These are phyloP conservation scores for Juncus effusus DNA, from an alignment of 176 grass and related monocot genomes.

Conservation along the genomic window DNA sequence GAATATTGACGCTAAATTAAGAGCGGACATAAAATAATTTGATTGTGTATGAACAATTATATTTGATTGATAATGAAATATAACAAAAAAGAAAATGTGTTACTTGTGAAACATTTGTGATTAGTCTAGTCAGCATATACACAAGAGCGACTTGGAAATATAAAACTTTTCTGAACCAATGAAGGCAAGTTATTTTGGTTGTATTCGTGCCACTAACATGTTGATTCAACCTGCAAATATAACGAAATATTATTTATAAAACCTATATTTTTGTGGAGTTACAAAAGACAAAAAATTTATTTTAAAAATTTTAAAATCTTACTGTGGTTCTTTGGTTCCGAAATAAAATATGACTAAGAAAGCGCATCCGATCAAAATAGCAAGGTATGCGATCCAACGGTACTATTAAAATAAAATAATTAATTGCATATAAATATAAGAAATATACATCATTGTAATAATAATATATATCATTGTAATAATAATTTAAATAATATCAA, in stretches of 20 bases:
- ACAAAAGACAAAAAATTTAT: neutral
- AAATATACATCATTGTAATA: neutral
- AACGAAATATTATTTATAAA: neutral
- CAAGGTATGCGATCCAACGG: slow-evolving; percentile 87
- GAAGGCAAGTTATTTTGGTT: slow-evolving; percentile 74
- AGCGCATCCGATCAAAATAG: slow-evolving; percentile 82
- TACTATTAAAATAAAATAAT: slow-evolving; percentile 51
- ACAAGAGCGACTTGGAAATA: slow-evolving; percentile 97
- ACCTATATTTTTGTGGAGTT: too few relatives aligned
- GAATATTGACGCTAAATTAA: slow-evolving; percentile 12
- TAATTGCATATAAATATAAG: slow-evolving; percentile 20
- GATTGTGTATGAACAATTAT: slow-evolving; percentile 24
- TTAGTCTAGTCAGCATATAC: slow-evolving; percentile 80
- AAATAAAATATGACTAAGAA: slow-evolving; percentile 65
- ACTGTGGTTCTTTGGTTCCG: slow-evolving; percentile 92
- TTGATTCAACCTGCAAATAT: slow-evolving; percentile 52
- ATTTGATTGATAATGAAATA: neutral
- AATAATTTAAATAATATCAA: neutral
- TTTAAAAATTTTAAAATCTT: slow-evolving; percentile 36
- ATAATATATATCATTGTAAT: neutral
- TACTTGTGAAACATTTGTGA: slow-evolving; percentile 97
- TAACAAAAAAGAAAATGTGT: slow-evolving; percentile 16
- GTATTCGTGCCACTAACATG: slow-evolving; percentile 36
- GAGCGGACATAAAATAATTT: too few relatives aligned
- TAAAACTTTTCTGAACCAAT: slow-evolving; percentile 91